These are phyloP conservation scores for Metschnikowia koreensis DNA, from an alignment of 805 yeast species.

Conservation along the genomic window DNA sequence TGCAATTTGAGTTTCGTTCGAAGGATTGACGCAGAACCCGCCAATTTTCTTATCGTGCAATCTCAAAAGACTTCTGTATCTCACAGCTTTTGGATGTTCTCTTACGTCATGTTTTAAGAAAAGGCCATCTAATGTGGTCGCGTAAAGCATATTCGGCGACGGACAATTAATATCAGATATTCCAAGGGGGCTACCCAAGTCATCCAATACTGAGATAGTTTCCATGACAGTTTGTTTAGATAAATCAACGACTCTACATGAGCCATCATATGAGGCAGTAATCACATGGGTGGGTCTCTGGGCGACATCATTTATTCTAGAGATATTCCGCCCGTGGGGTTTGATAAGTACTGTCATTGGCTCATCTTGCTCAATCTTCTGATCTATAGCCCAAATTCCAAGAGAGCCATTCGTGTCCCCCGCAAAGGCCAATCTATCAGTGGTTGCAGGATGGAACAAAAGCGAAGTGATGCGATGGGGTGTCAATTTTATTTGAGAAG, in stretches of 20 bases:
- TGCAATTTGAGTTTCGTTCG: conserved; percentile 60
- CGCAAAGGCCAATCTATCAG: conserved; percentile 65
- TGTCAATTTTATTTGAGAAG: conserved; percentile 45
- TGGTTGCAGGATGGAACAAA: conserved; percentile 69
- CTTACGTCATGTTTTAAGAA: conserved; percentile 75
- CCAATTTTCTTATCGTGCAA: conserved; percentile 92
- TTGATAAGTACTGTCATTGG: conserved; percentile 63
- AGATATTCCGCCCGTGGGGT: conserved; percentile 73
- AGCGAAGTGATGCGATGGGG: conserved; percentile 72
- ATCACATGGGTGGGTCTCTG: conserved; percentile 53
- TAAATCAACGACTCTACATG: conserved; percentile 71
- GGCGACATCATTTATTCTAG: conserved; percentile 57
- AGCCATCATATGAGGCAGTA: conserved; percentile 85
- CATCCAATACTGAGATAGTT: conserved; percentile 42
- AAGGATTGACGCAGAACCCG: conserved; percentile 78
- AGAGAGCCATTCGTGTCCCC: conserved; percentile 88
- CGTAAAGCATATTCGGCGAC: conserved; percentile 52
- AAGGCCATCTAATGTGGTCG: conserved; percentile 78
- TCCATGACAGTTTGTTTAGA: conserved; percentile 58
- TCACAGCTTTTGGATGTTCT: conserved; percentile 30
- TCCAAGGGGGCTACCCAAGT: conserved; percentile 53
- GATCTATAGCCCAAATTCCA: conserved; percentile 83
- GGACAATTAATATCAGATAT: conserved; percentile 71
- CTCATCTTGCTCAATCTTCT: conserved; percentile 34
- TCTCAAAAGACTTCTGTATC: conserved; percentile 43